Conservation (phyloP, 331 rosid genomes). For the Rhamnella rubrinervis region DNA sequence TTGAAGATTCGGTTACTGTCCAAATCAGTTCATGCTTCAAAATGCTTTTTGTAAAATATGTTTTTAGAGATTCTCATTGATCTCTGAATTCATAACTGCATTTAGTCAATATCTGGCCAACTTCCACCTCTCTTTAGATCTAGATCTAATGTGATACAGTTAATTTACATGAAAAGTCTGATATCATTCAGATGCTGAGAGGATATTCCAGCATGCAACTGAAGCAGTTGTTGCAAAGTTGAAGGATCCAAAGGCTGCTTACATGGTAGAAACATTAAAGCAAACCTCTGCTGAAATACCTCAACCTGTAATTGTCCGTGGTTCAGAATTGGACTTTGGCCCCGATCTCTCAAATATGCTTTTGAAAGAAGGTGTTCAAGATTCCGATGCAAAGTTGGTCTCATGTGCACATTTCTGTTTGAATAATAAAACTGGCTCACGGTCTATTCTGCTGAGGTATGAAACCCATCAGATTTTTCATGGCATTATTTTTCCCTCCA, state of each 20-base stretch:
- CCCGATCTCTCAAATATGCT: constrained; percentile 43
- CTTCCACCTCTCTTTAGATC: not conserved
- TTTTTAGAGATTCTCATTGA: not conserved
- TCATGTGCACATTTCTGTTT: constrained; percentile 59
- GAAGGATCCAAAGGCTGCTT: constrained; percentile 55
- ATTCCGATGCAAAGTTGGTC: constrained; percentile 34
- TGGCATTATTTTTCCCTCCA: not conserved
- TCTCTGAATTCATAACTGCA: not conserved
- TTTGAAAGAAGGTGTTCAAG: constrained; percentile 34
- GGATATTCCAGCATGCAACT: constrained; percentile 42
- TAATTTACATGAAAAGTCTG: not conserved
- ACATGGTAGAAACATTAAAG: constrained; percentile 44
- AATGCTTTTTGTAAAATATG: not conserved
- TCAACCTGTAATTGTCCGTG: constrained; percentile 57
- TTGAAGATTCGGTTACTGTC: too few relatives aligned
- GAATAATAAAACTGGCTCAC: constrained; percentile 31
- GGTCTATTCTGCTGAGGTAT: constrained; percentile 60
- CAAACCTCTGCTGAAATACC: constrained; percentile 49
- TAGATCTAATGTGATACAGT: not conserved
- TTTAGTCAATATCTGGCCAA: not conserved
- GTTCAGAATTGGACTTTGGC: constrained; percentile 57
- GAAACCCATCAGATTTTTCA: constrained; percentile 15
- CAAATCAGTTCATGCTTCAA: not conserved
- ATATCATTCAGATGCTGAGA: constrained; percentile 57
- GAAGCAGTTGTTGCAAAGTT: constrained; percentile 68